phyloP scores from a whole-genome alignment of 805 yeast genomes.

The Blastobotrys peoriensis region DNA sequence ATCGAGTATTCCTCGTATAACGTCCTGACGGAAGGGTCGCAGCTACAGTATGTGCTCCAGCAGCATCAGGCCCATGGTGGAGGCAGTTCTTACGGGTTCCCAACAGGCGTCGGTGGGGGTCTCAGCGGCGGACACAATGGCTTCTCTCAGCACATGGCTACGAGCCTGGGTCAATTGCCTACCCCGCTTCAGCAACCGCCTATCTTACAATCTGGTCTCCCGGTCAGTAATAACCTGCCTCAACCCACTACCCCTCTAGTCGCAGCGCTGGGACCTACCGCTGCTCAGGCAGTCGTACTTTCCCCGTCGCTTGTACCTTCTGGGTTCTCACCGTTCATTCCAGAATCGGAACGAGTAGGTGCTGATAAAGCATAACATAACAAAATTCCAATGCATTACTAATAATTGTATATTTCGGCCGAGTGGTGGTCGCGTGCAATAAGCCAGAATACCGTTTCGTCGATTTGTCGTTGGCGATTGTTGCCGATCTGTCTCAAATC shows the following conservation, averaged over 20 bases:
- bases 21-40: conserved; percentile 5
- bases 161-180: not conserved
- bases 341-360: conserved; percentile 7
- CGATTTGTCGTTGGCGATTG: no score
- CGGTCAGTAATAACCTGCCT: no score
- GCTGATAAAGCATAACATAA: conserved; percentile 1
- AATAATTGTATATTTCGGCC: no score
- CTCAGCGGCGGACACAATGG: no score
- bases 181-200: conserved; percentile 9
- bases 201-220: no score
- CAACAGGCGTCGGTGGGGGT: no score
- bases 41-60: conserved; percentile 3
- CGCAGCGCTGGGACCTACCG: conserved; percentile 34
- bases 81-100: no score
- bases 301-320: conserved; percentile 13
- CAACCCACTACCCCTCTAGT: conserved; percentile 35
- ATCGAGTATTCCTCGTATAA: conserved; percentile 59
- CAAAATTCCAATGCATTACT: no score
- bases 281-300: conserved; percentile 32
- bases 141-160: no score
- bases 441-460: no score
- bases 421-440: no score
- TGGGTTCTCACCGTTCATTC: conserved; percentile 15
- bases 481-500: no score
- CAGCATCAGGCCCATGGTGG: conserved; percentile 7